Base-by-base conservation (phyloP, 2,329 filamentous ascomycete genomes). In the Sodiomyces alkalinus region DNA sequence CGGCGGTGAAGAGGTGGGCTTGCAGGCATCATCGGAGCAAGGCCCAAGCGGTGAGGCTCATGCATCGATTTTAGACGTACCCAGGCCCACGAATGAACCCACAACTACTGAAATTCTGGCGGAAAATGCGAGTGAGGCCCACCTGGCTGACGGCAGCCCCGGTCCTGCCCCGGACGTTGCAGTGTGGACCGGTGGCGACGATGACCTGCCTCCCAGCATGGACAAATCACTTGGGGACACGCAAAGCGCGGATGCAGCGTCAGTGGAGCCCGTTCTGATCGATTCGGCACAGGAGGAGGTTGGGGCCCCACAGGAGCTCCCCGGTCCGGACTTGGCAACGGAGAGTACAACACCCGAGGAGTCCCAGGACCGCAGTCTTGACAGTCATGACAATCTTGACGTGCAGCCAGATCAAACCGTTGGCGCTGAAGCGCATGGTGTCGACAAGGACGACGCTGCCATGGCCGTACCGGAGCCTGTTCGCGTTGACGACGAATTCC, bases 401-500 rank as follows among this genome's bases (percentile, higher is more conserved):
- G n/a, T n/a, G n/a, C n/a, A n/a, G n/a, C n/a, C n/a, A n/a, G n/a
- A 27, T 30, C 32, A 28, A 23, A 27, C 19, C 22, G 20, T 28
- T 28, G 27, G 29, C 31, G 27, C 21, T 17, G 17, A 25, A n/a
- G 12, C 17, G 14, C 16, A 11, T 17, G n/a, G n/a, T 25, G 10
- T 16, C 12, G 14, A 11, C 10, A 17, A 18, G 16, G 16, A 20
- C 7, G 26, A 22, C 12, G 27, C 10, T 35, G 35, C 31, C 21
- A 32, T 30, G 33, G 35, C 31, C 25, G 29, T 28, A 24, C 22
- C 26, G 20, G 34, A 39, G 19, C 27, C 31, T 8, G 37, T 35
- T 11, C 35, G 34, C 19, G 21, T 33, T 19, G 32, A 24, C 20
- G 39, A 48, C 31, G 43, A 46, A 27, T 40, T 35, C 39, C 37